Conservation (phyloP, 2,329 filamentous ascomycete genomes). For the Leptographium procerum region DNA sequence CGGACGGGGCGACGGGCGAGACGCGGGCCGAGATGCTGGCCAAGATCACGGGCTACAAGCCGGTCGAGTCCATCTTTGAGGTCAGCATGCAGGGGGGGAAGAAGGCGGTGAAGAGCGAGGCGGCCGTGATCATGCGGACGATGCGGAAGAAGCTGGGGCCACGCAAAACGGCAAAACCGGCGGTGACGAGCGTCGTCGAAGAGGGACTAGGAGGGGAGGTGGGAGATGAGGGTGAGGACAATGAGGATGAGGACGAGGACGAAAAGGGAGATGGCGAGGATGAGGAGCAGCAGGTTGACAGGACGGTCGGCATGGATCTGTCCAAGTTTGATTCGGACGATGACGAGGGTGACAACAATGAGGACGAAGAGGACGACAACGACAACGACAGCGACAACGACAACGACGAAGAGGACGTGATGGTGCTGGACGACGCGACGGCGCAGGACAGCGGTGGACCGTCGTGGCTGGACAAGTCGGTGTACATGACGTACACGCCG, state of each 20-base stretch:
- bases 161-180: slow-evolving; percentile 29
- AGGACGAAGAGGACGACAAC: slow-evolving; percentile 18
- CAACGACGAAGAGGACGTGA: slow-evolving; percentile 48
- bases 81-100: slow-evolving; percentile 61
- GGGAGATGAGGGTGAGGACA: slow-evolving; percentile 20
- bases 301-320: neutral
- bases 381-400: slow-evolving; percentile 21
- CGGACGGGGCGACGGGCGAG: slow-evolving; percentile 21
- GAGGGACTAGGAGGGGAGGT: slow-evolving; percentile 31
- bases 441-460: slow-evolving; percentile 22
- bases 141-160: slow-evolving; percentile 58
- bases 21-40: slow-evolving; percentile 80
- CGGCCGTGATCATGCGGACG: slow-evolving; percentile 65
- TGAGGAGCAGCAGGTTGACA: too few relatives aligned
- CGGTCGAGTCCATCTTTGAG: slow-evolving; percentile 93
- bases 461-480: slow-evolving; percentile 71
- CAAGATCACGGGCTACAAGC: slow-evolving; percentile 76
- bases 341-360: slow-evolving; percentile 25
- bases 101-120: slow-evolving; percentile 48
- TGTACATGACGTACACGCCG: slow-evolving; percentile 95
- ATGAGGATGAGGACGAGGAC: slow-evolving; percentile 20
- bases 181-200: slow-evolving; percentile 55
- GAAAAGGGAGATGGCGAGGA: neutral
- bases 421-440: slow-evolving; percentile 49
- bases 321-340: slow-evolving; percentile 20